A percentile compares a stretch with the other conserved stretches of the same genome.
These are phyloP conservation scores for Colletotrichum destructivum DNA, from an alignment of 2,329 filamentous ascomycete species.

Conservation along the genomic window DNA sequence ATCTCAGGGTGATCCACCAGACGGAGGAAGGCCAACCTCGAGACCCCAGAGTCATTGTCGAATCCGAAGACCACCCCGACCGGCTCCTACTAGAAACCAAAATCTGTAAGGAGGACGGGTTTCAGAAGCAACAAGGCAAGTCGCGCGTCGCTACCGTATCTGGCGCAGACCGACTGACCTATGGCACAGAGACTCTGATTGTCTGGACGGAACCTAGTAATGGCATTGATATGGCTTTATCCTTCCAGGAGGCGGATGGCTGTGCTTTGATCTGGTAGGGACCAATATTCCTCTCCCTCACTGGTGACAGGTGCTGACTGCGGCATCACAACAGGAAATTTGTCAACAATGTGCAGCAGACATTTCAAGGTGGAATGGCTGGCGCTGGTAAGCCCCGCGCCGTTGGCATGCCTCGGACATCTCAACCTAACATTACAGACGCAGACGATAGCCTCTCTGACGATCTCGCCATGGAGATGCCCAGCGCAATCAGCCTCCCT, in stretches of 20 bases:
- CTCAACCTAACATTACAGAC: constrained; percentile 46
- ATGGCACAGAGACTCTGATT: constrained; percentile 86
- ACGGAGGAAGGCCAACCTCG: constrained; percentile 75
- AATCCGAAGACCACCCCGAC: constrained; percentile 92
- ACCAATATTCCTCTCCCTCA: constrained; percentile 34
- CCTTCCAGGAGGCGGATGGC: constrained; percentile 97
- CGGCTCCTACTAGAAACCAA: constrained; percentile 89
- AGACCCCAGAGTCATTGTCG: constrained; percentile 89
- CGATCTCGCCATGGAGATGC: constrained; percentile 82
- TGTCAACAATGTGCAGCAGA: constrained; percentile 86
- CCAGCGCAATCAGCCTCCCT: constrained; percentile 81
- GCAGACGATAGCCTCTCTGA: constrained; percentile 90
- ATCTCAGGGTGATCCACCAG: constrained; percentile 52
- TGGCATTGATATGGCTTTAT: constrained; percentile 95
- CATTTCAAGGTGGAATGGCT: constrained; percentile 72
- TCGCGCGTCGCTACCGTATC: constrained; percentile 46
- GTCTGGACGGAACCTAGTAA: constrained; percentile 93
- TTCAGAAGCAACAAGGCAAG: constrained; percentile 97
- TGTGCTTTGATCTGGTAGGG: constrained; percentile 90
- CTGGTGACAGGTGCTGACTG: constrained; percentile 9
- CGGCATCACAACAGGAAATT: constrained; percentile 78
- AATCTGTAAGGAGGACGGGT: constrained; percentile 94
- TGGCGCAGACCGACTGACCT: constrained; percentile 49
- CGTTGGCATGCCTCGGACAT: not conserved
- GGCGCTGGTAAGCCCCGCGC: constrained; percentile 69